Conservation (phyloP, 73 alveolate genomes). For the Uronychia setigera region DNA sequence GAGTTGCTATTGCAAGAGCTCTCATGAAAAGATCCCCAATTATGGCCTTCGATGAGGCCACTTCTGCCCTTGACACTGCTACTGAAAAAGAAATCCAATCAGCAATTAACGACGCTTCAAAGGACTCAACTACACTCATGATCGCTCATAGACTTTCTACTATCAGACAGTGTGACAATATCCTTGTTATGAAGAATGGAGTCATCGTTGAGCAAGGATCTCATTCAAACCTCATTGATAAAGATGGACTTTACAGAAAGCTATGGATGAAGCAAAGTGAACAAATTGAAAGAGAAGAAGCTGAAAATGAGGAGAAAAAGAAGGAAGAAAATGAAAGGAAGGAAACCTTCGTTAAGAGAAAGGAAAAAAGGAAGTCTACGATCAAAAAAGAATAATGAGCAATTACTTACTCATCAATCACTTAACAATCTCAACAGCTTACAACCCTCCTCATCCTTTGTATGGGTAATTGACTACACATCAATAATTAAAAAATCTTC, state of each 20-base stretch:
- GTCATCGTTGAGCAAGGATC: constrained; percentile 72
- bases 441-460: too few species aligned
- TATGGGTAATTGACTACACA: too few species aligned
- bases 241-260: constrained; percentile 56
- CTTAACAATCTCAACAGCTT: too few species aligned
- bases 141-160: constrained; percentile 85
- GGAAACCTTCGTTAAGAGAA: constrained; percentile 58
- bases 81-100: constrained; percentile 57
- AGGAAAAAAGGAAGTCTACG: constrained; percentile 53
- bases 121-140: constrained; percentile 31
- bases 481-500: too few species aligned
- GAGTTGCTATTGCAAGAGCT: constrained; percentile 72
- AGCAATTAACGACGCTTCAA: constrained; percentile 40
- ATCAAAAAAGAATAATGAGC: too few species aligned
- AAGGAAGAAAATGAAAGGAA: constrained; percentile 55
- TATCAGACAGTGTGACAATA: constrained; percentile 64
- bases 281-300: not conserved
- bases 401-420: too few species aligned
- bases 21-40: constrained; percentile 57
- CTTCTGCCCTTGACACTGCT: constrained; percentile 60
- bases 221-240: constrained; percentile 63
- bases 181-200: constrained; percentile 71
- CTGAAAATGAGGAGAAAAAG: not conserved
- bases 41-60: constrained; percentile 69
- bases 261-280: constrained; percentile 49